Evolutionary conservation across 2,329 filamentous ascomycete species (phyloP).

Genomic region (Colletotrichum cuscutae): DNA sequence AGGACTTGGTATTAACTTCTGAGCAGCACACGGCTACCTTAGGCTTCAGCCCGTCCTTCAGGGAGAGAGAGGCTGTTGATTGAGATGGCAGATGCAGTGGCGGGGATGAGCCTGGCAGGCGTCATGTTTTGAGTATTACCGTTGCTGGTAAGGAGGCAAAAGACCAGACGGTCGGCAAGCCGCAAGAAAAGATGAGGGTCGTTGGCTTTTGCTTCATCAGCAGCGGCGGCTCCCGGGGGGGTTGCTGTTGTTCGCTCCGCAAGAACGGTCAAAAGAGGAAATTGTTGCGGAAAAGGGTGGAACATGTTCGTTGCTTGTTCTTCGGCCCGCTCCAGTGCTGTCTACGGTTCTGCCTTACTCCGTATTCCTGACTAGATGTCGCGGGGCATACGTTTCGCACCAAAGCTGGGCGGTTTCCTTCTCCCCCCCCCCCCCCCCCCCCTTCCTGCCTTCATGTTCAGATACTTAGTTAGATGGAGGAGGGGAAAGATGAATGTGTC

Average conservation of each 20-base stretch:
- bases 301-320: not conserved
- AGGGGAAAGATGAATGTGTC: not conserved
- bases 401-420: not conserved
- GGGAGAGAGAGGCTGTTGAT: not conserved
- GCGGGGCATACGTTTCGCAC: not conserved
- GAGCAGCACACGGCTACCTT: not conserved
- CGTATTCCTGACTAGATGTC: too few relatives aligned
- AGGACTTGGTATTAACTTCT: not conserved
- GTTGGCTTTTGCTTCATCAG: constrained; percentile 16
- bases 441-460: too few relatives aligned
- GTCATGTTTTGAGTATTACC: not conserved
- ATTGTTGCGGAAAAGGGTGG: constrained; percentile 22
- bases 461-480: not conserved
- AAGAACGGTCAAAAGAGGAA: constrained; percentile 29
- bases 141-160: not conserved
- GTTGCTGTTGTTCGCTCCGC: not conserved
- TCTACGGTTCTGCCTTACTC: too few relatives aligned
- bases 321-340: not conserved
- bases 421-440: too few relatives aligned
- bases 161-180: not conserved
- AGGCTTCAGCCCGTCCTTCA: not conserved
- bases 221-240: constrained; percentile 12
- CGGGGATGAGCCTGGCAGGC: constrained; percentile 15
- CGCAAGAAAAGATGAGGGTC: constrained; percentile 1
- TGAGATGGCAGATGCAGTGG: constrained; percentile 26